Percentiles rank a stretch among this genome's conserved stretches.
These are phyloP conservation scores for Maudiozyma saulgeensis DNA, from an alignment of 805 yeast species.

Conservation along the genomic window DNA sequence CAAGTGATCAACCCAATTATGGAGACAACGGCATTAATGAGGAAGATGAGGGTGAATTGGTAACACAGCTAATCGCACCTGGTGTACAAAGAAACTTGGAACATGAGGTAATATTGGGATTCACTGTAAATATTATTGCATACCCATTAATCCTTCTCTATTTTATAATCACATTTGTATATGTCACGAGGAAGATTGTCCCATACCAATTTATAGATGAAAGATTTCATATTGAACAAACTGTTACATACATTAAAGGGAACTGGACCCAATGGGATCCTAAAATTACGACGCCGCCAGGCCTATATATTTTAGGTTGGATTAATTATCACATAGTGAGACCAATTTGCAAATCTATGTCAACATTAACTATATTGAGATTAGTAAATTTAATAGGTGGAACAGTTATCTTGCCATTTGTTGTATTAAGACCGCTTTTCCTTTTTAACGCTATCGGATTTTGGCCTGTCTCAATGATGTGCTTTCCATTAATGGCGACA, in stretches of 20 bases:
- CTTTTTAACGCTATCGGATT: conserved; percentile 35
- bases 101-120: conserved; percentile 23
- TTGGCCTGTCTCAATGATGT: conserved; percentile 35
- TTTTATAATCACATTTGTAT: conserved; percentile 21
- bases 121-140: conserved; percentile 27
- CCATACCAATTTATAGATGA: conserved; percentile 47
- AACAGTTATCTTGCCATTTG: conserved; percentile 39
- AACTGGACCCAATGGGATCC: conserved; percentile 67
- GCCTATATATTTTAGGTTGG: conserved; percentile 52
- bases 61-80: conserved; percentile 18
- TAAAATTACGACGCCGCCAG: conserved; percentile 96
- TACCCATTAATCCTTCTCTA: conserved; percentile 25
- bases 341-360: conserved; percentile 17
- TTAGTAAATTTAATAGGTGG: conserved; percentile 63
- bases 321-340: conserved; percentile 23
- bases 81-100: conserved; percentile 23
- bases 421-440: conserved; percentile 33
- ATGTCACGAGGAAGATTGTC: conserved; percentile 22
- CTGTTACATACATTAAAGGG: conserved; percentile 53
- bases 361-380: conserved; percentile 36
- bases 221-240: conserved; percentile 75
- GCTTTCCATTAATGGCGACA: conserved; percentile 64
- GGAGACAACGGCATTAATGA: background rate
- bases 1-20: background rate
- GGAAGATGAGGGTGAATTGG: conserved; percentile 1